Evolutionary conservation across 192 early-diverging fungal species (phyloP).

Genomic region (Phlyctochytrium arcticum): DNA sequence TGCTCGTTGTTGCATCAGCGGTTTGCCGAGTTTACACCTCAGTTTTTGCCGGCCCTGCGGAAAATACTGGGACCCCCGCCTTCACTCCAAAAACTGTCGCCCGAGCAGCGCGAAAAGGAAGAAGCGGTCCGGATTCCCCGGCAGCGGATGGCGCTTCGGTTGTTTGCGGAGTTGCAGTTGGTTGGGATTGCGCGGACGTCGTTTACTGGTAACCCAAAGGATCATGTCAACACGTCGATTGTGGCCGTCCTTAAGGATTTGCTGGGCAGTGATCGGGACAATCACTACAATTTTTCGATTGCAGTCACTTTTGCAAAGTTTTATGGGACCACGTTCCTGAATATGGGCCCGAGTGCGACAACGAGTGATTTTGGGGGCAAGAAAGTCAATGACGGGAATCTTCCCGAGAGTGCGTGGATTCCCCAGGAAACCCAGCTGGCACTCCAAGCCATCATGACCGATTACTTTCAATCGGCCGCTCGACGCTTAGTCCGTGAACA

Average conservation of each 20-base stretch:
- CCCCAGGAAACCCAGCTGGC: slow-evolving; percentile 9
- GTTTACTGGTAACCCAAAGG: too few species aligned
- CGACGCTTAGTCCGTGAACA: slow-evolving; percentile 64
- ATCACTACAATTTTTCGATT: slow-evolving; percentile 39
- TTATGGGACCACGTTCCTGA: slow-evolving; percentile 34
- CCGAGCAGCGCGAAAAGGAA: slow-evolving; percentile 84
- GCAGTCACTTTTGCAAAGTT: slow-evolving; percentile 44
- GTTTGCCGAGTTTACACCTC: slow-evolving; percentile 77
- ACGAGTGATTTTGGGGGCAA: too few species aligned
- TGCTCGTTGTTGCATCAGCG: slow-evolving; percentile 79
- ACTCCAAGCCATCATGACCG: slow-evolving; percentile 39
- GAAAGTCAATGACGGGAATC: too few species aligned
- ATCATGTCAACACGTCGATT: slow-evolving; percentile 61
- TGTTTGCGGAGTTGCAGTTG: slow-evolving; percentile 80
- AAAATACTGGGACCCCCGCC: slow-evolving; percentile 64
- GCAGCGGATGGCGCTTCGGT: slow-evolving; percentile 64
- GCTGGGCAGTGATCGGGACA: slow-evolving; percentile 42
- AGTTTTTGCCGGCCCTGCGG: slow-evolving; percentile 61
- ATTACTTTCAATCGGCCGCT: slow-evolving; percentile 60
- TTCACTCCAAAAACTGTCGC: slow-evolving; percentile 49
- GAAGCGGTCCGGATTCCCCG: slow-evolving; percentile 65
- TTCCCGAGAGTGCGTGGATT: too few species aligned
- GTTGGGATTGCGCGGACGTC: slow-evolving; percentile 55
- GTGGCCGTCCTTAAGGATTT: slow-evolving; percentile 32
- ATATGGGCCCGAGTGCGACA: too few species aligned